phyloP scores from a whole-genome alignment of 148 eudicot genomes.

The Vaccinium myrtillus region DNA sequence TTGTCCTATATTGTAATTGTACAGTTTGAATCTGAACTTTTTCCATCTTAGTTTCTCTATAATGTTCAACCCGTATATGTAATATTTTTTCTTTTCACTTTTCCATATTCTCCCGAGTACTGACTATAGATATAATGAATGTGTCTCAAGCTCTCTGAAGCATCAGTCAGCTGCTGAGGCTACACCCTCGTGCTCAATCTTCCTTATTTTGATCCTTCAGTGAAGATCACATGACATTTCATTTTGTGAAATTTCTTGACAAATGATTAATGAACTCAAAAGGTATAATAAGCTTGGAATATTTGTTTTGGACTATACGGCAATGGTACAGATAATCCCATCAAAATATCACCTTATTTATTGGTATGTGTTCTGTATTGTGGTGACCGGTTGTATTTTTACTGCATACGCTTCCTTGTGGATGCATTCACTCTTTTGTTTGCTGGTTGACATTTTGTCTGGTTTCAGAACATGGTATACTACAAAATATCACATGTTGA shows the following conservation, averaged over 20 bases:
- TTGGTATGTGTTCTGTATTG: neutral
- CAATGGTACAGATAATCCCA: neutral
- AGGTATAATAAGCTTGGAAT: neutral
- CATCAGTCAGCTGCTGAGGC: neutral
- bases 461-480: constrained; percentile 86
- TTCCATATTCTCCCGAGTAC: neutral
- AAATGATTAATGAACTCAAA: neutral
- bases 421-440: neutral
- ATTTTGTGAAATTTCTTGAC: neutral
- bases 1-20: neutral
- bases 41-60: neutral
- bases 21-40: neutral
- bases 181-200: neutral
- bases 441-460: constrained; percentile 18
- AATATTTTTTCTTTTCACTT: neutral
- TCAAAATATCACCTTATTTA: neutral
- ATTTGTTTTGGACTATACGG: neutral
- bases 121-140: neutral
- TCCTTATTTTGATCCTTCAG: constrained; percentile 7
- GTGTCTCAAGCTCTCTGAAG: neutral
- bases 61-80: neutral
- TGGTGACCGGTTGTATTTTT: neutral
- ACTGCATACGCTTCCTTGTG: neutral
- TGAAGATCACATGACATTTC: neutral
- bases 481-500: constrained; percentile 96